These are phyloP conservation scores for Geranomyces michiganensis DNA, from an alignment of 192 early-diverging fungal genomes.

Conservation along the genomic window DNA sequence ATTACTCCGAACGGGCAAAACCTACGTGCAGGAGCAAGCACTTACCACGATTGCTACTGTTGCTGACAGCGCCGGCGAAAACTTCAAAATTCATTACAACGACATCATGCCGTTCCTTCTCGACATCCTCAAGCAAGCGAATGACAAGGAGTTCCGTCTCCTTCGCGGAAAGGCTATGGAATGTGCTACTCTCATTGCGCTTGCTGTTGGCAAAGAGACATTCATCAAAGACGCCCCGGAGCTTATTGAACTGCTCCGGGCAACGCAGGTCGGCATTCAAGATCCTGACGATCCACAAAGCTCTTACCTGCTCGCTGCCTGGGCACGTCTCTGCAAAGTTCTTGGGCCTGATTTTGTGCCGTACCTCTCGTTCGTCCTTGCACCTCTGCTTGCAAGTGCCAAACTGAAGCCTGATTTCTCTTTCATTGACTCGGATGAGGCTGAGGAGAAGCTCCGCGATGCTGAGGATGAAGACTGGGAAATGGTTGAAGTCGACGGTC, in stretches of 20 bases:
- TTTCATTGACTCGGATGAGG: conserved; percentile 30
- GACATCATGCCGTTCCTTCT: conserved; percentile 96
- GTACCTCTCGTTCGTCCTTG: conserved; percentile 89
- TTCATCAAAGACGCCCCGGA: conserved; percentile 79
- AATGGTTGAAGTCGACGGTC: conserved; percentile 84
- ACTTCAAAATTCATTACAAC: conserved; percentile 89
- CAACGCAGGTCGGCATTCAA: conserved; percentile 73
- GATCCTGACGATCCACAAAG: conserved; percentile 94
- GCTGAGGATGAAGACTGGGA: conserved; percentile 98
- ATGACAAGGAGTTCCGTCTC: conserved; percentile 82
- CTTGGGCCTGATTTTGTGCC: conserved; percentile 94
- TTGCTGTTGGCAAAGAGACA: conserved; percentile 90
- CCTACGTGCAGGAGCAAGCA: conserved; percentile 98
- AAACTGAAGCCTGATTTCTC: conserved; percentile 92
- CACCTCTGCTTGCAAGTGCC: conserved; percentile 82
- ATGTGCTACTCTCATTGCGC: conserved; percentile 92
- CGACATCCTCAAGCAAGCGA: conserved; percentile 82
- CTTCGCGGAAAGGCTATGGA: conserved; percentile 97
- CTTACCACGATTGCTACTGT: conserved; percentile 97
- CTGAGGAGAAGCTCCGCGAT: conserved; percentile 79
- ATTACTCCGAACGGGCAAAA: conserved; percentile 81
- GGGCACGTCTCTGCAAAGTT: conserved; percentile 97
- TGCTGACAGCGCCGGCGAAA: conserved; percentile 91
- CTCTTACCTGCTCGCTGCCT: conserved; percentile 90
- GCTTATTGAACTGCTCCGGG: conserved; percentile 79